phyloP scores from a whole-genome alignment of 805 yeast species.

The Hanseniaspora valbyensis region DNA sequence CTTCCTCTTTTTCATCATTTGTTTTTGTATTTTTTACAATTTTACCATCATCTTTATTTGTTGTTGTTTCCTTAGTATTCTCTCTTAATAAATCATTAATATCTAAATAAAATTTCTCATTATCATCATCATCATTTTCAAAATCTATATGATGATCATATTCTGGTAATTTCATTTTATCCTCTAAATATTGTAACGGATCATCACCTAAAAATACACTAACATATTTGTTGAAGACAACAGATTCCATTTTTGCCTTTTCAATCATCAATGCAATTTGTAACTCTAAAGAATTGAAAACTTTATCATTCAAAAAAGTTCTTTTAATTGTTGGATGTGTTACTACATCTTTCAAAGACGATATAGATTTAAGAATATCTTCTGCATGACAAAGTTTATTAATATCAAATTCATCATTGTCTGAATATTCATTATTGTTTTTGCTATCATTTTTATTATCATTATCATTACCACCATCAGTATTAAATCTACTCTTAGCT shows the following conservation, averaged over 20 bases:
- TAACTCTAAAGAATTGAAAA: conserved; percentile 50
- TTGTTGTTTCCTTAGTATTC: conserved; percentile 16
- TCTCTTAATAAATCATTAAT: conserved; percentile 19
- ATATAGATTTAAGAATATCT: conserved; percentile 61
- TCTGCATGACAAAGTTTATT: conserved; percentile 43
- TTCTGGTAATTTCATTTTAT: conserved; percentile 50
- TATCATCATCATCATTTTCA: conserved; percentile 12
- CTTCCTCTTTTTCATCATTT: conserved; percentile 19
- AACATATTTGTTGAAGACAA: conserved; percentile 57
- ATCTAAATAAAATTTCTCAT: conserved; percentile 9
- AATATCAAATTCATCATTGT: conserved; percentile 34
- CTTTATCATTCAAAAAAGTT: conserved; percentile 45
- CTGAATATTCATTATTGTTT: conserved; percentile 26
- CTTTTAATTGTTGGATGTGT: conserved; percentile 56
- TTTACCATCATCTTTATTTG: background rate
- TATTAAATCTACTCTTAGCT: conserved; percentile 18
- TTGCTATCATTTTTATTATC: too few species aligned
- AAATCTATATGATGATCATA: conserved; percentile 52
- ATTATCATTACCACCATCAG: background rate
- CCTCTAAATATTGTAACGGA: conserved; percentile 54
- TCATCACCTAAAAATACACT: conserved; percentile 82
- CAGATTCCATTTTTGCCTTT: conserved; percentile 68
- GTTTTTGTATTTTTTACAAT: conserved; percentile 20
- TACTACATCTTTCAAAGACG: conserved; percentile 68
- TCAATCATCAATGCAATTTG: conserved; percentile 71